A percentile compares a stretch with the other conserved stretches of the same genome.
Conservation (phyloP, 495 filamentous ascomycete species). For the Xylaria intraflava region DNA sequence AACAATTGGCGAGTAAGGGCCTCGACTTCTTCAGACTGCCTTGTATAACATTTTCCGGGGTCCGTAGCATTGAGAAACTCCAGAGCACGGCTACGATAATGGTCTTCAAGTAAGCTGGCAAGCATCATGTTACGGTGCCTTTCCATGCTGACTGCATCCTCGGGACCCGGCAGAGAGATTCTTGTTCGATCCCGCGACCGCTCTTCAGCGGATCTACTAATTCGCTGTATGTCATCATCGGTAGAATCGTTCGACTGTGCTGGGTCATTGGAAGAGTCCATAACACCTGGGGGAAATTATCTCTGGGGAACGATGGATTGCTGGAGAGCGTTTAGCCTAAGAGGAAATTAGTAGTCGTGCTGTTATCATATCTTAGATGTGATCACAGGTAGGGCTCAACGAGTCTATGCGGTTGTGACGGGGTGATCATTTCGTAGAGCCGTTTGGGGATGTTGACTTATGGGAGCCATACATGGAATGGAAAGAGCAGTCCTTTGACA, state of each 20-base stretch:
- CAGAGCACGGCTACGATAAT: slow-evolving; percentile 22
- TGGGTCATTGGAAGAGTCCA: slow-evolving; percentile 11
- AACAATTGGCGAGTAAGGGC: slow-evolving; percentile 19
- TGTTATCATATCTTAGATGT: neutral
- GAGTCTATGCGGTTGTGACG: neutral
- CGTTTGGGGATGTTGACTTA: neutral
- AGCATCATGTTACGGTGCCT: slow-evolving; percentile 30
- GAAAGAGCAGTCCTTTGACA: neutral
- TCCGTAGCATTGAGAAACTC: slow-evolving; percentile 22
- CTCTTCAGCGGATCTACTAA: slow-evolving; percentile 4
- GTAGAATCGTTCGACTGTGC: neutral
- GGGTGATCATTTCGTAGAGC: neutral
- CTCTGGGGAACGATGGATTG: neutral
- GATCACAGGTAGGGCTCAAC: neutral
- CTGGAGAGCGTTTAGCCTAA: neutral
- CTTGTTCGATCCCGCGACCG: neutral
- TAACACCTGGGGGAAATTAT: neutral
- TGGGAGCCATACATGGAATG: neutral
- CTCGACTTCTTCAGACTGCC: slow-evolving; percentile 23
- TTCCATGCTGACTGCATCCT: slow-evolving; percentile 12
- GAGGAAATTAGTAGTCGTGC: neutral
- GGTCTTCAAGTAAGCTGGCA: slow-evolving; percentile 26
- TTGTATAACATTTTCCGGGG: slow-evolving; percentile 19
- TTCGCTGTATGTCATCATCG: slow-evolving; percentile 11
- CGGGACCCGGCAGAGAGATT: neutral